Percentiles rank a stretch among this genome's conserved stretches.
Conservation (phyloP, 2,329 filamentous ascomycete genomes). For the Achaetomium macrosporum region DNA sequence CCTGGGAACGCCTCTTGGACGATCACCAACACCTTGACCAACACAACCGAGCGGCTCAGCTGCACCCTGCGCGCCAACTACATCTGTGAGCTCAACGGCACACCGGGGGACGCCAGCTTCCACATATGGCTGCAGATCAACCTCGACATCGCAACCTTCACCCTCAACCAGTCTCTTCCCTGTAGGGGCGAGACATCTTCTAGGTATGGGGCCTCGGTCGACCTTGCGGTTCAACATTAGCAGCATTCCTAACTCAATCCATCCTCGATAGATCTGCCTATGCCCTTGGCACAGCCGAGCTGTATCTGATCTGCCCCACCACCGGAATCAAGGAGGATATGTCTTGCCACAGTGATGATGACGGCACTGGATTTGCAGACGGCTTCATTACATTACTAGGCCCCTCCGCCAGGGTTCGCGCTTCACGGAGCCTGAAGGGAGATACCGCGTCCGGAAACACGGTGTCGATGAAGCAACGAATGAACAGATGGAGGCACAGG, state of each 20-base stretch:
- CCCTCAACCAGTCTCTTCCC: slow-evolving; percentile 12
- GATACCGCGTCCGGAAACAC: neutral
- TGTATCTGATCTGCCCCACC: slow-evolving; percentile 7
- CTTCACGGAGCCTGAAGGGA: neutral
- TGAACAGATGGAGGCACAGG: neutral
- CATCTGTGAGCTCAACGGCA: slow-evolving; percentile 18
- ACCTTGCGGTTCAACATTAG: neutral
- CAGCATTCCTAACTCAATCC: neutral
- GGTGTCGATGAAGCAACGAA: neutral
- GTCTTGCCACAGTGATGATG: slow-evolving; percentile 2
- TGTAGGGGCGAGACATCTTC: neutral
- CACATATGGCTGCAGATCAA: slow-evolving; percentile 20
- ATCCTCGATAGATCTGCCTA: neutral
- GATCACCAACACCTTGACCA: slow-evolving; percentile 13
- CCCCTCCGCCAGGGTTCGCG: no score
- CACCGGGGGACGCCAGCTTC: slow-evolving; percentile 4
- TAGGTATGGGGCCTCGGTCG: neutral
- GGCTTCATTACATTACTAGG: neutral
- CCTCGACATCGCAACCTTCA: slow-evolving; percentile 12
- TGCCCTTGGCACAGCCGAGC: slow-evolving; percentile 8
- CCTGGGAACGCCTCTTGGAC: slow-evolving; percentile 15
- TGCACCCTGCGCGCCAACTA: slow-evolving; percentile 16
- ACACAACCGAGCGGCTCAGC: slow-evolving; percentile 3
- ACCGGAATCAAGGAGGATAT: neutral
- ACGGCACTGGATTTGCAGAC: neutral